phyloP scores from a whole-genome alignment of 495 filamentous ascomycete species.

The Talaromyces wortmannii region DNA sequence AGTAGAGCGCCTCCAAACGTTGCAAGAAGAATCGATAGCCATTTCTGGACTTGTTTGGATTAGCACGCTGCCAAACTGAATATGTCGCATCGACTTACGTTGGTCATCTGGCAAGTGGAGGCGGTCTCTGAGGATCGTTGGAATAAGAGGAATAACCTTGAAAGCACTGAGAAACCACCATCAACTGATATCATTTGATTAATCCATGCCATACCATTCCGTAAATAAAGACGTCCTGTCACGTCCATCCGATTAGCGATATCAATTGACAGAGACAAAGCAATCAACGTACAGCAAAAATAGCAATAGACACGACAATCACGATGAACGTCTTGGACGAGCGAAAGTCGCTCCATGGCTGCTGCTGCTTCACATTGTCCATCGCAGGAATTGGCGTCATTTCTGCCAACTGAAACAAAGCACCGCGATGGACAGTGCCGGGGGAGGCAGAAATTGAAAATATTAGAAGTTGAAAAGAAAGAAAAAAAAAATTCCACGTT shows the following conservation, averaged over 20 bases:
- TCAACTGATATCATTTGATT: conserved; percentile 1
- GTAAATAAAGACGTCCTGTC: conserved; percentile 73
- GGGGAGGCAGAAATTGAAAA: no score
- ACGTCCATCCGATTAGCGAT: conserved; percentile 4
- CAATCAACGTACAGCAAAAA: conserved; percentile 36
- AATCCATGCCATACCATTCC: conserved; percentile 41
- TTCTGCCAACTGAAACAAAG: neutral
- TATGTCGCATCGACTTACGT: conserved; percentile 21
- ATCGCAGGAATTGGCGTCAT: neutral
- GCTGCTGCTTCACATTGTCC: neutral
- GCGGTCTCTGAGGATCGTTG: conserved; percentile 60
- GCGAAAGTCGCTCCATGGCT: conserved; percentile 7
- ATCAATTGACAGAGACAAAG: neutral
- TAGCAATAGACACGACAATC: conserved; percentile 45
- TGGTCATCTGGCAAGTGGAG: conserved; percentile 49
- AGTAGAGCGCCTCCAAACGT: conserved; percentile 74
- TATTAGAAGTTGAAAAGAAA: no score
- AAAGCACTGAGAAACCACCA: neutral
- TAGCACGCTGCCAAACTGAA: conserved; percentile 5
- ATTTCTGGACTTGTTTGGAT: conserved; percentile 49
- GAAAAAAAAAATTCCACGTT: no score
- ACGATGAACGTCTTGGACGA: conserved; percentile 42
- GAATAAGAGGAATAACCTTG: conserved; percentile 76
- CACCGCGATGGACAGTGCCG: no score
- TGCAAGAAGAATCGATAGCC: conserved; percentile 73